These are phyloP conservation scores for Pseudopediastrum boryanum DNA, from an alignment of 139 green algal species.

Conservation along the genomic window DNA sequence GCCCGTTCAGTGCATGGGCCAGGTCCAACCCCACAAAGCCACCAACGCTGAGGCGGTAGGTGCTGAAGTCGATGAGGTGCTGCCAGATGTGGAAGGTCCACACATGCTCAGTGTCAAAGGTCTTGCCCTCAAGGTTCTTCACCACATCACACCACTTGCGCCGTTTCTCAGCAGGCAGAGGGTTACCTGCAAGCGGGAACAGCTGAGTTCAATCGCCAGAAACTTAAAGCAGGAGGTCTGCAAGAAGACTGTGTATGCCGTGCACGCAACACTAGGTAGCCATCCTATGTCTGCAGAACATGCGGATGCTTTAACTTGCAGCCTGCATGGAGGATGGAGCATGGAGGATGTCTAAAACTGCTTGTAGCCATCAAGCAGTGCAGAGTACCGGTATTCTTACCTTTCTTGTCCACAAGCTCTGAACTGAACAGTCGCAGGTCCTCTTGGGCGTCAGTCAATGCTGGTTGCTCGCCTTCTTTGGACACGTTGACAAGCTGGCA, in stretches of 20 bases:
- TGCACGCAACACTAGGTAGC: no score
- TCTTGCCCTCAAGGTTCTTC: constrained; percentile 25
- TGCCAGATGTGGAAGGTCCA: constrained; percentile 48
- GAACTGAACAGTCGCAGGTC: constrained; percentile 33
- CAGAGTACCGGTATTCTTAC: constrained; percentile 13
- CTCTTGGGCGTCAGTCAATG: constrained; percentile 19
- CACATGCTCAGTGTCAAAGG: constrained; percentile 22
- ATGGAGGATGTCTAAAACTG: no score
- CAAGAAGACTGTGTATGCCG: no score
- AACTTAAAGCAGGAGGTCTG: no score
- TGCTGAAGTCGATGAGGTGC: constrained; percentile 43
- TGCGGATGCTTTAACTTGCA: no score
- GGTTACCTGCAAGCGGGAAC: background rate
- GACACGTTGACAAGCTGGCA: constrained; percentile 39
- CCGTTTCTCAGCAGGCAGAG: constrained; percentile 25
- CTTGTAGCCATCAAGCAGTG: background rate
- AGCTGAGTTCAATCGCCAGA: no score
- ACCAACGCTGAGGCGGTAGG: constrained; percentile 36
- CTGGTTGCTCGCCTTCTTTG: background rate
- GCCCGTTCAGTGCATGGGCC: constrained; percentile 16
- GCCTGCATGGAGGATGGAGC: no score
- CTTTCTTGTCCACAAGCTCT: constrained; percentile 25
- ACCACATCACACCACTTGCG: constrained; percentile 41
- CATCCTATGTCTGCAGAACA: no score
- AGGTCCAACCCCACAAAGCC: constrained; percentile 36